Percentiles rank a stretch among this genome's conserved stretches.
phyloP scores from a whole-genome alignment of 169 alveolate genomes.

The Fabrea salina region DNA sequence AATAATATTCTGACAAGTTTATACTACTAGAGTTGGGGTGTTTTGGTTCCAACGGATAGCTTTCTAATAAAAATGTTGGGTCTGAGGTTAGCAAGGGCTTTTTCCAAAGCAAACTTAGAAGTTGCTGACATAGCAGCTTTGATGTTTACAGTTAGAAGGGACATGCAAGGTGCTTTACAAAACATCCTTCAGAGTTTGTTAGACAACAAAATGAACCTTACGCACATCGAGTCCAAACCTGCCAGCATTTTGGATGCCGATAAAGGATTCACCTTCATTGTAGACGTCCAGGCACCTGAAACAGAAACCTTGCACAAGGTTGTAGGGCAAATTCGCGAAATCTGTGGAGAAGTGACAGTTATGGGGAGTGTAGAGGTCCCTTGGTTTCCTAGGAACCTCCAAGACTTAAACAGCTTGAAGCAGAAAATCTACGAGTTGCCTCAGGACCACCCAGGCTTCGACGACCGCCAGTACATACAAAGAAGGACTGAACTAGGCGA shows the following conservation, averaged over 20 bases:
- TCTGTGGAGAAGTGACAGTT: not conserved
- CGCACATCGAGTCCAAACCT: constrained; percentile 16
- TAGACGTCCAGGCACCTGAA: not conserved
- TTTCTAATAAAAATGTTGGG: not conserved
- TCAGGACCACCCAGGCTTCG: not conserved
- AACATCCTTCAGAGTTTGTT: not conserved
- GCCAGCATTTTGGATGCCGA: not conserved
- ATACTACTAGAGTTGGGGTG: not conserved
- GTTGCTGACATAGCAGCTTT: not conserved
- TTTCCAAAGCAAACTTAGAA: not conserved
- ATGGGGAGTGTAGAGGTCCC: constrained; percentile 5
- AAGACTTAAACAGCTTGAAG: not conserved
- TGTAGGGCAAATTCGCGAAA: not conserved
- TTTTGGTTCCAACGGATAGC: not conserved
- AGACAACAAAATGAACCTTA: constrained; percentile 9
- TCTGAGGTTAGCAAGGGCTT: not conserved
- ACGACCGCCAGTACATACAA: not conserved
- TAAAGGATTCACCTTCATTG: constrained; percentile 17
- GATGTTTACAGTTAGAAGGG: not conserved
- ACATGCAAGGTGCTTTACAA: not conserved
- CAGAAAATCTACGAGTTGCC: not conserved
- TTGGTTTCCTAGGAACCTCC: not conserved
- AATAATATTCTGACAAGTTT: not conserved
- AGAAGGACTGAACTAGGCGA: not conserved
- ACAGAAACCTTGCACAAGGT: not conserved